Evolutionary conservation across 345 rosid genomes (phyloP).

Genomic region (Salix dunnii): DNA sequence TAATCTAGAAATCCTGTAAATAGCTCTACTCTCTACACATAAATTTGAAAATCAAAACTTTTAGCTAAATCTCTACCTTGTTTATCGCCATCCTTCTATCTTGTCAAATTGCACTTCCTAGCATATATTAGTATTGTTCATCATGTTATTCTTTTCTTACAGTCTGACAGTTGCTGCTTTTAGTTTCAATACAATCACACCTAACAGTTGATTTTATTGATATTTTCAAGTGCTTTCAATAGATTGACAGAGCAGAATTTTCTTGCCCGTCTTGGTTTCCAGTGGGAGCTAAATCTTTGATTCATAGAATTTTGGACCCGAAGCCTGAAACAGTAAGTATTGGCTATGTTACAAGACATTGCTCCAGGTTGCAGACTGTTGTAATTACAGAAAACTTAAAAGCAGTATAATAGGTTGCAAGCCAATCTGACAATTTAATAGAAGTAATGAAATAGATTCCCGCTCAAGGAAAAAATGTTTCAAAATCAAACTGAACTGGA

Average conservation of each 20-base stretch:
- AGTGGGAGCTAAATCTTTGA: conserved; percentile 75
- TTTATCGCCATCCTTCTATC: not conserved
- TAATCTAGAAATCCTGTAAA: too few relatives aligned
- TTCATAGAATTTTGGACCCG: conserved; percentile 78
- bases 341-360: conserved; percentile 5
- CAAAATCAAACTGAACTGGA: not conserved
- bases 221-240: conserved; percentile 21
- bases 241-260: conserved; percentile 83
- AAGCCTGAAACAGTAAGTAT: conserved; percentile 80
- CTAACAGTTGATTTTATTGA: not conserved
- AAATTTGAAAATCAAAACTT: not conserved
- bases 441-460: not conserved
- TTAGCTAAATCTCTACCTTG: not conserved
- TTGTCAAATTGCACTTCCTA: not conserved
- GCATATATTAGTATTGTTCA: not conserved
- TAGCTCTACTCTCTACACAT: too few relatives aligned
- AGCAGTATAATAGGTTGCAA: not conserved
- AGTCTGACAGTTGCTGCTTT: not conserved
- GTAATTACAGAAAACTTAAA: not conserved
- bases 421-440: not conserved
- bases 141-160: not conserved
- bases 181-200: not conserved
- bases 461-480: not conserved
- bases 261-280: conserved; percentile 90
- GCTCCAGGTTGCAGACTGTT: not conserved